Conservation (phyloP, 345 rosid genomes). For the Camelina neglecta region DNA sequence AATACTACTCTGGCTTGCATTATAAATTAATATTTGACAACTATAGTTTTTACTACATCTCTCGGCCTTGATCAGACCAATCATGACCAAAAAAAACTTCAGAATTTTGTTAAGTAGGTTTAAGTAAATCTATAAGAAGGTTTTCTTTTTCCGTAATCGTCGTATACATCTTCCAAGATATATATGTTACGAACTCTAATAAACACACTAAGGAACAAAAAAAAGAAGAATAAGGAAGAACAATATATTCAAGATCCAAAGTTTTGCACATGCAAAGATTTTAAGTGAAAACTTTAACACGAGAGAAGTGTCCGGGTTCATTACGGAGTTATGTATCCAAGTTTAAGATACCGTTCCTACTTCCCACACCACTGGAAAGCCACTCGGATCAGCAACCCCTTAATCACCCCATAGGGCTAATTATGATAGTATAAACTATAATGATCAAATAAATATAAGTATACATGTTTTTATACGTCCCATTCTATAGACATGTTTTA, state of each 20-base stretch:
- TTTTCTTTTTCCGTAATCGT: background rate
- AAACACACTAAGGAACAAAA: slow-evolving; percentile 5
- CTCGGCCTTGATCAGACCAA: background rate
- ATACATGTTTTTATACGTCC: background rate
- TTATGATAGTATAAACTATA: background rate
- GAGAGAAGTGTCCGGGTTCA: slow-evolving; percentile 18
- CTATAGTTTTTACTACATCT: background rate
- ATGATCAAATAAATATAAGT: too few species aligned
- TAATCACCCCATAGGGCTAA: background rate
- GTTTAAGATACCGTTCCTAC: slow-evolving; percentile 26
- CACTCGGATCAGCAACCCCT: slow-evolving; percentile 1
- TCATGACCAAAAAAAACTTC: background rate
- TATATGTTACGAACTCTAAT: background rate
- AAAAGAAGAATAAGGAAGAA: background rate
- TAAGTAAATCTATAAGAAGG: background rate
- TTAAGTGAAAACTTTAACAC: slow-evolving; percentile 7
- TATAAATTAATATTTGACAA: background rate
- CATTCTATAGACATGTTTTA: too few species aligned
- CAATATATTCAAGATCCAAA: slow-evolving; percentile 37
- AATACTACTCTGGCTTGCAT: background rate
- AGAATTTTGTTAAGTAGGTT: background rate
- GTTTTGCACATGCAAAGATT: slow-evolving; percentile 35
- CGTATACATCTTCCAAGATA: slow-evolving; percentile 2
- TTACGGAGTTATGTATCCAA: slow-evolving; percentile 43
- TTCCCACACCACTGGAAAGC: slow-evolving; percentile 33